Conservation (phyloP, 306 rosid species). For the cucumber (Cucumis sativus) region DNA sequence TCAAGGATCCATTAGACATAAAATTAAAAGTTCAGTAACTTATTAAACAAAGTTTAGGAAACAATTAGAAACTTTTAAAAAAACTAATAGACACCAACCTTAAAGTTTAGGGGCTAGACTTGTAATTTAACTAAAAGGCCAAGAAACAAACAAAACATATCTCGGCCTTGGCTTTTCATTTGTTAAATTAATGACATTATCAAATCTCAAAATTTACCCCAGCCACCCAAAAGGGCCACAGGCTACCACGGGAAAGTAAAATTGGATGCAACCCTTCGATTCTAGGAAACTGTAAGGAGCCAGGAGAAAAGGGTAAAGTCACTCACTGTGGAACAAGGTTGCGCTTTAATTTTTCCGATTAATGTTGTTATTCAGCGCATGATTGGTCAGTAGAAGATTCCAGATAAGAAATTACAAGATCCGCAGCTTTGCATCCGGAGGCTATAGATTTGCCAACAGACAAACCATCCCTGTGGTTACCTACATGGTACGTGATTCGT, state of each 20-base stretch:
- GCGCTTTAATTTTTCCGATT: conserved; percentile 3
- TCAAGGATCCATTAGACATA: too few species aligned
- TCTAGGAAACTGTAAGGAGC: background rate
- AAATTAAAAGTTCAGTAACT: too few species aligned
- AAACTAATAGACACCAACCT: too few species aligned
- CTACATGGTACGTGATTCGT: conserved; percentile 17
- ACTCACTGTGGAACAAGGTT: background rate
- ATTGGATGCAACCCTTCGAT: background rate
- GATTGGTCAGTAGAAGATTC: conserved; percentile 32
- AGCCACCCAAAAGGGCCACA: background rate
- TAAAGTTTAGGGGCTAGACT: too few species aligned
- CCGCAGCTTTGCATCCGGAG: conserved; percentile 91
- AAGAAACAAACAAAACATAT: background rate
- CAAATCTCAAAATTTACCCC: background rate
- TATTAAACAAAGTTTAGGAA: background rate
- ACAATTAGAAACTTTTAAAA: too few species aligned
- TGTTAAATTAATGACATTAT: background rate
- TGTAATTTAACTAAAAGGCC: background rate
- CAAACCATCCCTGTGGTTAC: conserved; percentile 75
- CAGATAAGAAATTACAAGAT: conserved; percentile 66
- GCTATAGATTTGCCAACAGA: conserved; percentile 79
- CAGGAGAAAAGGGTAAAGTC: background rate
- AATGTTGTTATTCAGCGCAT: conserved; percentile 14
- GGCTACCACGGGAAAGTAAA: background rate
- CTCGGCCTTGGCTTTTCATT: background rate